These are phyloP conservation scores for Aspergillus sojae DNA, from an alignment of 2,329 filamentous ascomycete species.

Conservation along the genomic window DNA sequence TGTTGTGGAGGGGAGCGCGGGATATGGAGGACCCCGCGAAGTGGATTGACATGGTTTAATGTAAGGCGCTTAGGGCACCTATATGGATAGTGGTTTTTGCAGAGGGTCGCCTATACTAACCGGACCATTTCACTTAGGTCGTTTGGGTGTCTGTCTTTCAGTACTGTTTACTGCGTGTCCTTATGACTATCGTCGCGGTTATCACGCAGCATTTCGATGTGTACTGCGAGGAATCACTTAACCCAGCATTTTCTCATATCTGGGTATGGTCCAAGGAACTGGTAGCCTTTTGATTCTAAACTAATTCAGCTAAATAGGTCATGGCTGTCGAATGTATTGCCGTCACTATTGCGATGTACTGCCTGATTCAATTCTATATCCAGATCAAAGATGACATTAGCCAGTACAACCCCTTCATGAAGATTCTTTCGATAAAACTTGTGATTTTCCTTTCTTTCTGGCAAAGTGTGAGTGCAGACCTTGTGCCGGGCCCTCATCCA, in stretches of 20 bases:
- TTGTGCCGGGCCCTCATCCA: not conserved
- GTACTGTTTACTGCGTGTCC: slow-evolving; percentile 78
- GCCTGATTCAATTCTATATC: slow-evolving; percentile 82
- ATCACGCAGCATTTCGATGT: slow-evolving; percentile 67
- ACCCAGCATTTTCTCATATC: slow-evolving; percentile 77
- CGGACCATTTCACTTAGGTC: slow-evolving; percentile 16
- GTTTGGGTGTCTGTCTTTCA: slow-evolving; percentile 82
- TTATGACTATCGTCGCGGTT: slow-evolving; percentile 78
- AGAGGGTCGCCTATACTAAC: not conserved
- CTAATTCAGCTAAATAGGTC: slow-evolving; percentile 46
- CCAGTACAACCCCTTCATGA: slow-evolving; percentile 73
- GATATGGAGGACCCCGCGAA: slow-evolving; percentile 72
- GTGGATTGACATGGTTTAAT: slow-evolving; percentile 89
- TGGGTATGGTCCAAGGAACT: slow-evolving; percentile 62
- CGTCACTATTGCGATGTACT: slow-evolving; percentile 85
- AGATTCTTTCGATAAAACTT: slow-evolving; percentile 83
- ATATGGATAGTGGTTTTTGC: not conserved
- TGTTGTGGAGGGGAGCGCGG: slow-evolving; percentile 72
- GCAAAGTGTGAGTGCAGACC: slow-evolving; percentile 59
- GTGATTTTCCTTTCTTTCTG: slow-evolving; percentile 92
- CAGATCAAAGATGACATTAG: slow-evolving; percentile 71
- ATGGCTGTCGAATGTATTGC: slow-evolving; percentile 70
- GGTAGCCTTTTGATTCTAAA: not conserved
- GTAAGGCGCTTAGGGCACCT: slow-evolving; percentile 37
- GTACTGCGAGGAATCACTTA: slow-evolving; percentile 80